Base-by-base conservation (phyloP, 2,329 filamentous ascomycete genomes). In the Trichoderma polysporum region DNA sequence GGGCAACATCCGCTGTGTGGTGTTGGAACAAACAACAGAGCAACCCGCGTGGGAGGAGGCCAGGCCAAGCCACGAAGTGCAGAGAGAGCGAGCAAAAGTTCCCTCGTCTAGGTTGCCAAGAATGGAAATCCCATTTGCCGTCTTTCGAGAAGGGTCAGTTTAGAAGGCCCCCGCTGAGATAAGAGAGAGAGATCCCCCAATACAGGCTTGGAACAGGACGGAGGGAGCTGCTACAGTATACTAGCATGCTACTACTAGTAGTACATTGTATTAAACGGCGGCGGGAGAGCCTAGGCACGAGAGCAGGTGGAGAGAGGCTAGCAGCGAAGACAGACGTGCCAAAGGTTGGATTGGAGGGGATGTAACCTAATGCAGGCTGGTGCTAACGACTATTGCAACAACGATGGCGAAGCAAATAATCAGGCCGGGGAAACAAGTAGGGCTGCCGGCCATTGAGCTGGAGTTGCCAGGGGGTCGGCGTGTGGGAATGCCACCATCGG, bases 81-180 rank as follows among this genome's bases (percentile, higher is more conserved):
- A 73, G 73, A 73, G 75, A 73, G 70, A 72, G 73, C 73, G 73
- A 76, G 76, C 78, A 79, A 79, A 79, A 79, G 78, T 79, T 77
- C 77, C 77, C 69, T 79, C 73, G 77, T 74, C 73, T 75, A 78
- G 72, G 59, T 76, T 76, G 71, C 75, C 75, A 63, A 71, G 72
- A 74, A 74, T 71, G 78, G 76, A 78, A 76, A 72, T 76, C 71
- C 75, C 75, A 73, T 57, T 72, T 74, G 68, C 70, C 70, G 70
- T 73, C 71, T 72, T 59, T 64, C 58, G 37, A 58, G 59, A 52
- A 64, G 47, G 58, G 50, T 61, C 57, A 25, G 37, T 49, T 64
- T 33, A 45, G 45, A 67, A 57, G 60, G 60, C 41, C 66, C 50
- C 65, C 66, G 66, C 66, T 68, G 67, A 71, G 66, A 68, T 69